Percentiles rank a stretch among this genome's conserved stretches.
phyloP scores from a whole-genome alignment of 2,329 filamentous ascomycete genomes.

The Fusarium nygamai region DNA sequence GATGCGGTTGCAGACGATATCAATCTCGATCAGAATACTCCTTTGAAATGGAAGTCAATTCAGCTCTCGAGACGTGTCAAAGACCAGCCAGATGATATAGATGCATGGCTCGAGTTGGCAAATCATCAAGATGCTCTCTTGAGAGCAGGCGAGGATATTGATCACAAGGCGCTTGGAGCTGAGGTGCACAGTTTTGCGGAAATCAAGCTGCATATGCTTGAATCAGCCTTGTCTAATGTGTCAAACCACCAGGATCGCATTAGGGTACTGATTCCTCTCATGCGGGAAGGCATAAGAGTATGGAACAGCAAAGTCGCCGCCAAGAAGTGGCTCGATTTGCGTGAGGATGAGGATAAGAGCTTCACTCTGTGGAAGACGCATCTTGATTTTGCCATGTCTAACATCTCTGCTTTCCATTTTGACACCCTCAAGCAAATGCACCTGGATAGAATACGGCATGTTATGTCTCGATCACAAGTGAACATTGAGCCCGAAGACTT shows the following conservation, averaged over 20 bases:
- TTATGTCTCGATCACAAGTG: constrained; percentile 13
- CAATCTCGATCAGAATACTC: constrained; percentile 51
- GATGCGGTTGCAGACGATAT: constrained; percentile 53
- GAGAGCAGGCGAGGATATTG: constrained; percentile 55
- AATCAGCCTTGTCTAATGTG: constrained; percentile 75
- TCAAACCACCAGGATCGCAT: constrained; percentile 60
- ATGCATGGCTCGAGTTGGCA: constrained; percentile 82
- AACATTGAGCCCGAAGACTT: constrained; percentile 8
- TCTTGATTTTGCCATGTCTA: constrained; percentile 77
- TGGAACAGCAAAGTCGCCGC: constrained; percentile 74
- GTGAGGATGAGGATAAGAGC: constrained; percentile 39
- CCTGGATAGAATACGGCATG: constrained; percentile 57
- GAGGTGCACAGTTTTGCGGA: constrained; percentile 78
- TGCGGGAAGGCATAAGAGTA: constrained; percentile 77
- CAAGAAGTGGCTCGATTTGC: constrained; percentile 71
- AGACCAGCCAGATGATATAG: constrained; percentile 71
- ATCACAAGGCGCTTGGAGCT: constrained; percentile 61
- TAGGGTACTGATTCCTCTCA: constrained; percentile 71
- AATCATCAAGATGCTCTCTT: constrained; percentile 79
- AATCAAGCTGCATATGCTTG: constrained; percentile 81
- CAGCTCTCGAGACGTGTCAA: constrained; percentile 72
- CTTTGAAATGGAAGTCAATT: constrained; percentile 64
- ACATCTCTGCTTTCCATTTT: constrained; percentile 73
- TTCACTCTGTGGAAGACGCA: constrained; percentile 78
- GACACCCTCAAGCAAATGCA: constrained; percentile 71